These are phyloP conservation scores for Penicillium sp. DNA, from an alignment of 2,329 filamentous ascomycete genomes.

Conservation along the genomic window DNA sequence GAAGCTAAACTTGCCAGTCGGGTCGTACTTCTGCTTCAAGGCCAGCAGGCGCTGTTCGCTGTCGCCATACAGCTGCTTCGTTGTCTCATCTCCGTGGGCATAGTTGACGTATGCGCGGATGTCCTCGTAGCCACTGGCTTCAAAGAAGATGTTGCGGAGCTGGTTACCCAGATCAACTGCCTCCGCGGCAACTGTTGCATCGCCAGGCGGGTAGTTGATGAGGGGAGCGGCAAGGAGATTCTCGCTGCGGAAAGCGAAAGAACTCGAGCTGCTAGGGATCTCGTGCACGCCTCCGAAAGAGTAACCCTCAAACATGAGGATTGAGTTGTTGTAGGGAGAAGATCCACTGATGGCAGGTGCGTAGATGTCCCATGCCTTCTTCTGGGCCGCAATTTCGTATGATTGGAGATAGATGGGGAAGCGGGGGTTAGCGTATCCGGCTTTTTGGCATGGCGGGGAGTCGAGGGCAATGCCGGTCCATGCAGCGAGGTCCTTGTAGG, in stretches of 20 bases:
- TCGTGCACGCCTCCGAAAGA: constrained; percentile 46
- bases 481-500: constrained; percentile 46
- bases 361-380: constrained; percentile 40
- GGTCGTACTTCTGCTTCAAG: constrained; percentile 40
- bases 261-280: constrained; percentile 37
- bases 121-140: constrained; percentile 19
- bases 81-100: constrained; percentile 29
- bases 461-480: constrained; percentile 45
- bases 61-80: constrained; percentile 29
- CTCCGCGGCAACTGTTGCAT: constrained; percentile 21
- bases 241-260: constrained; percentile 49
- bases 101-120: constrained; percentile 35
- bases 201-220: constrained; percentile 30
- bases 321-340: constrained; percentile 38
- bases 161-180: constrained; percentile 29
- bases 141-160: constrained; percentile 30
- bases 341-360: constrained; percentile 30
- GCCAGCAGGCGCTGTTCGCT: constrained; percentile 29
- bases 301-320: constrained; percentile 60
- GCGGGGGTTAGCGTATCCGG: constrained; percentile 40
- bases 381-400: constrained; percentile 41
- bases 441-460: constrained; percentile 45
- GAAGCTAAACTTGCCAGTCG: constrained; percentile 30
- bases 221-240: constrained; percentile 42
- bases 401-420: constrained; percentile 47